Percentiles rank a stretch among this genome's conserved stretches.
phyloP scores from a whole-genome alignment of 225 moss, liverwort and hornwort genomes.

The Straminergon stramineum region DNA sequence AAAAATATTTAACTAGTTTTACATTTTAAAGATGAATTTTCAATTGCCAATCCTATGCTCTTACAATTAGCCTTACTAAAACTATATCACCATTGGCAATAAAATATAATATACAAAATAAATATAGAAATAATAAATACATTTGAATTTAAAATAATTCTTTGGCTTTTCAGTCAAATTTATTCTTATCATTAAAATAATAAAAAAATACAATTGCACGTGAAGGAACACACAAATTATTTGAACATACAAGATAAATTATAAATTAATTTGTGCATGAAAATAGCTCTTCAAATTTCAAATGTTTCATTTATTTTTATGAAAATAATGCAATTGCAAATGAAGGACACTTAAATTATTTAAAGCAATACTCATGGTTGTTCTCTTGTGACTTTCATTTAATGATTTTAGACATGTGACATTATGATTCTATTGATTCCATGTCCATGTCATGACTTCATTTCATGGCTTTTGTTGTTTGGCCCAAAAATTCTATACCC shows the following conservation, averaged over 20 bases:
- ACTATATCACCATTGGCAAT: neutral
- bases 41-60: neutral
- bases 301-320: neutral
- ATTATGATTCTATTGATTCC: neutral
- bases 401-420: rapidly evolving
- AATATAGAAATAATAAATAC: neutral
- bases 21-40: neutral
- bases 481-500: neutral
- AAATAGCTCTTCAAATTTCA: neutral
- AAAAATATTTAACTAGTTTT: neutral
- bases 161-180: neutral
- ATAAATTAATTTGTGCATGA: neutral
- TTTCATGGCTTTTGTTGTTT: neutral
- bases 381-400: neutral
- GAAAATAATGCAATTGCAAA: neutral
- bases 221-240: neutral
- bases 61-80: neutral
- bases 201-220: neutral
- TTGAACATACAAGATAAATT: neutral
- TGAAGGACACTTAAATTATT: neutral
- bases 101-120: neutral
- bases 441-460: too few relatives aligned
- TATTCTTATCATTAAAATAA: neutral
- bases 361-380: rapidly evolving
- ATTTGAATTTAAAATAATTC: rapidly evolving